Conservation (phyloP, 805 yeast genomes). For the Barnettozyma wickerhamii region DNA sequence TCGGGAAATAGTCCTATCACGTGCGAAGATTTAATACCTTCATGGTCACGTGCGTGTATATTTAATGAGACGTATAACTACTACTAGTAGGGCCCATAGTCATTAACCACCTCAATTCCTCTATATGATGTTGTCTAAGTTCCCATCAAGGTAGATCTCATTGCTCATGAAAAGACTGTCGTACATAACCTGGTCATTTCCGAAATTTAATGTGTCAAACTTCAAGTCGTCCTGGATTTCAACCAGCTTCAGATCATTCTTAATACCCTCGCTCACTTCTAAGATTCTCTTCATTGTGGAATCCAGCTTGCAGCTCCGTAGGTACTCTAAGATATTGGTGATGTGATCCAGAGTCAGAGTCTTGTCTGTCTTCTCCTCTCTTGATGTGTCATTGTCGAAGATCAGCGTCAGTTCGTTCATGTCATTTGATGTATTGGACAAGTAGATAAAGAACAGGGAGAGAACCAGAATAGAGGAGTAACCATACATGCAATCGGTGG, state of each 20-base stretch:
- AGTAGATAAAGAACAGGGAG: conserved; percentile 35
- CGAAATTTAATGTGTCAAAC: conserved; percentile 19
- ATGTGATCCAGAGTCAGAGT: conserved; percentile 19
- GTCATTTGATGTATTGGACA: conserved; percentile 23
- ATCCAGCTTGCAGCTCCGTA: conserved; percentile 28
- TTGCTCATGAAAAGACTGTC: conserved; percentile 23
- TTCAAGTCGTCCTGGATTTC: conserved; percentile 23
- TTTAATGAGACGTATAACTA: no score
- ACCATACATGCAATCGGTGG: conserved; percentile 40
- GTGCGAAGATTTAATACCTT: no score
- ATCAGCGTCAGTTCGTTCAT: conserved; percentile 11
- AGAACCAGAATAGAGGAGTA: conserved; percentile 40
- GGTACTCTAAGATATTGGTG: conserved; percentile 19
- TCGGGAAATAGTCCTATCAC: not conserved
- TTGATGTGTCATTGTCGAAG: conserved; percentile 3
- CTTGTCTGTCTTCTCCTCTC: conserved; percentile 17
- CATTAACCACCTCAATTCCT: not conserved
- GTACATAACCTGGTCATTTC: conserved; percentile 18
- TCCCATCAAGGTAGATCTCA: conserved; percentile 23
- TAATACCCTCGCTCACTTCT: conserved; percentile 38
- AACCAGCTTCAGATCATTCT: conserved; percentile 38
- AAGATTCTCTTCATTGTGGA: conserved; percentile 40
- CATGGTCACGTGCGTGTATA: no score
- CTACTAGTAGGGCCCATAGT: no score
- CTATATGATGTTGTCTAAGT: not conserved